phyloP scores from a whole-genome alignment of 2,329 filamentous ascomycete species.

The Xylariaceae sp. region DNA sequence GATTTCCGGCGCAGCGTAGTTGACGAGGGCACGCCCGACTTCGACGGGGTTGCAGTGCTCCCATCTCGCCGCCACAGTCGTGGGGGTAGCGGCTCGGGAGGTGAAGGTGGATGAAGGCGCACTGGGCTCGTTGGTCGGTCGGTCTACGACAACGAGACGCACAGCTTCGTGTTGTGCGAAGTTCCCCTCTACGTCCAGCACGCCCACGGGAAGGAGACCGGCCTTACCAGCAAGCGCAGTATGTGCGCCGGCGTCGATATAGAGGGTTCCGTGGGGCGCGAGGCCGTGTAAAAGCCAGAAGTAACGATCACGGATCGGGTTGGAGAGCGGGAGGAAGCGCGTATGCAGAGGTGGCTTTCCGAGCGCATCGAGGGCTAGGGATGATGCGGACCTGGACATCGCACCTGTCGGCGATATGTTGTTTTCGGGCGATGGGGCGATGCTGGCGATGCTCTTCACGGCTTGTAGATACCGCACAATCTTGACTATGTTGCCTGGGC shows the following conservation, averaged over 20 bases:
- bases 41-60: conserved; percentile 42
- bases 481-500: conserved; percentile 81
- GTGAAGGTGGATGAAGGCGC: conserved; percentile 10
- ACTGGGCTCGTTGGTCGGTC: conserved; percentile 28
- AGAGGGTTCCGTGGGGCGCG: conserved; percentile 81
- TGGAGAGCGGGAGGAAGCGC: conserved; percentile 77
- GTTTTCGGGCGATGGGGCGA: conserved; percentile 19
- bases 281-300: conserved; percentile 97
- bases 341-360: conserved; percentile 70
- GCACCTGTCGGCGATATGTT: conserved; percentile 30
- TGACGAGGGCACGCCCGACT: conserved; percentile 83
- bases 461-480: conserved; percentile 79
- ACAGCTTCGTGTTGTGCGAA: conserved; percentile 94
- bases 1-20: conserved; percentile 86
- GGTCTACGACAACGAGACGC: conserved; percentile 72
- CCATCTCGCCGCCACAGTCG: conserved; percentile 10
- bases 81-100: conserved; percentile 15
- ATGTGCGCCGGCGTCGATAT: conserved; percentile 87
- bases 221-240: conserved; percentile 76
- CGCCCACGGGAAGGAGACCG: conserved; percentile 81
- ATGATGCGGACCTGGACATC: conserved; percentile 38
- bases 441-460: conserved; percentile 39
- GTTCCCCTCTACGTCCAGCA: conserved; percentile 79
- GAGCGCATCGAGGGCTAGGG: conserved; percentile 34
- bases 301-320: conserved; percentile 85